Evolutionary conservation across 352 stramenopile genomes (phyloP), one percentile per base, ranked within the genome.

Genomic region (Phytophthora megakarya): DNA sequence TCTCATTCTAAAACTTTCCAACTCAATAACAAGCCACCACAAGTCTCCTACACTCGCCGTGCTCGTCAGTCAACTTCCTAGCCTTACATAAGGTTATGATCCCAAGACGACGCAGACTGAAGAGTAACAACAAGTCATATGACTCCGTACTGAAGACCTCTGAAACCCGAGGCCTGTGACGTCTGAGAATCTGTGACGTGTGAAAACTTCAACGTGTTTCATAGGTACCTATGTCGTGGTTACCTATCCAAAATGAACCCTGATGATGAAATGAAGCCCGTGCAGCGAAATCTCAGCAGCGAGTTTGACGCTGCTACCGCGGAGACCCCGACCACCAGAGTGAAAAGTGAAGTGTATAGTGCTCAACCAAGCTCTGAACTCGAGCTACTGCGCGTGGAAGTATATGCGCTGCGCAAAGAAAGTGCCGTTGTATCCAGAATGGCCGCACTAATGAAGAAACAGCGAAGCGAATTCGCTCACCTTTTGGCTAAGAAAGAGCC

Each of bases 11-110:
- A n/a, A n/a, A n/a, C n/a, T n/a, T n/a, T n/a, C n/a, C n/a, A n/a
- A n/a, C n/a, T n/a, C n/a, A n/a, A n/a, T n/a, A n/a, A n/a, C n/a
- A n/a, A n/a, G n/a, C n/a, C n/a, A n/a, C n/a, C n/a, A n/a, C n/a
- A n/a, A n/a, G n/a, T n/a, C n/a, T n/a, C n/a, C n/a, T n/a, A n/a
- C n/a, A n/a, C n/a, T n/a, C n/a, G n/a, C n/a, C n/a, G n/a, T n/a
- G n/a, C n/a, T n/a, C n/a, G n/a, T n/a, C n/a, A n/a, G n/a, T n/a
- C n/a, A n/a, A n/a, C n/a, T n/a, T n/a, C n/a, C n/a, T n/a, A n/a
- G n/a, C n/a, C n/a, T n/a, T n/a, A n/a, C 37, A 21, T 44, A 19
- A 44, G 37, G 37, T 44, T 44, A 44, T 44, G 37, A 44, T 15
- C 37, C 15, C 37, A 44, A 44, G 23, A 23, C 37, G 37, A 44